Base-by-base conservation (phyloP, 805 yeast species). In the Blastobotrys peoriensis region DNA sequence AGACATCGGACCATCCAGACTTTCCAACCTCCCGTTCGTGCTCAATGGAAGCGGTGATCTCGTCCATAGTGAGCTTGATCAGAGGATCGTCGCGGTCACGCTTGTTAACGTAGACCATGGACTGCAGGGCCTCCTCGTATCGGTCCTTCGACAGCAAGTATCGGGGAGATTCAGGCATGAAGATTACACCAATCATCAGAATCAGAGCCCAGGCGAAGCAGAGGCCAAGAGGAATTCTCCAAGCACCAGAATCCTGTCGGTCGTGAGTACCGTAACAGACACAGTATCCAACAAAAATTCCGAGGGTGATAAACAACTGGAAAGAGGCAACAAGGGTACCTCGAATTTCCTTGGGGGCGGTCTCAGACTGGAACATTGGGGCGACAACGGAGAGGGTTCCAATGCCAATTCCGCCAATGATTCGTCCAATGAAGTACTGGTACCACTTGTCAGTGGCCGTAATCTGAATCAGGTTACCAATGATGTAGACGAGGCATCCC, bases 81-180 rank as follows among this genome's bases (percentile, higher is more conserved):
- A 56, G 47, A 5, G 61, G 61, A 44, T 59, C 61, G 36, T 63
- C 63, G 6, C 53, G 51, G 5, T 58, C 66, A 13, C 60, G 49
- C 36, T 58, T 49, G 40, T 55, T 57, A 18, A 83, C 65, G 52
- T 70, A 73, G 10, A 80, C 59, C 50, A 85, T 67, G 21, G 81
- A 72, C 20, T 66, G 57, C 25, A 75, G 66, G 2, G 89, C 91
- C 37, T 73, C 69, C n/a, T 74, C 79, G 43, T 75, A 57, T 19
- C 72, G 63, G 50, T 75, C 76, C 51, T 76, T 75, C 40, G 75
- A 75, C 23, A 86, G 80, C 49, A 65, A 75, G 64, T 66, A 86
- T 56, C 95, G 73, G 33, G 95, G 94, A 36, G 84, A 73, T 57
- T 85, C 95, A 20, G 94, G 89, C 35, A 85, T 67, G 51, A 79